A percentile compares a stretch with the other conserved stretches of the same genome.
These are phyloP conservation scores for Thelonectria blattea DNA, from an alignment of 2,329 filamentous ascomycete species.

Conservation along the genomic window DNA sequence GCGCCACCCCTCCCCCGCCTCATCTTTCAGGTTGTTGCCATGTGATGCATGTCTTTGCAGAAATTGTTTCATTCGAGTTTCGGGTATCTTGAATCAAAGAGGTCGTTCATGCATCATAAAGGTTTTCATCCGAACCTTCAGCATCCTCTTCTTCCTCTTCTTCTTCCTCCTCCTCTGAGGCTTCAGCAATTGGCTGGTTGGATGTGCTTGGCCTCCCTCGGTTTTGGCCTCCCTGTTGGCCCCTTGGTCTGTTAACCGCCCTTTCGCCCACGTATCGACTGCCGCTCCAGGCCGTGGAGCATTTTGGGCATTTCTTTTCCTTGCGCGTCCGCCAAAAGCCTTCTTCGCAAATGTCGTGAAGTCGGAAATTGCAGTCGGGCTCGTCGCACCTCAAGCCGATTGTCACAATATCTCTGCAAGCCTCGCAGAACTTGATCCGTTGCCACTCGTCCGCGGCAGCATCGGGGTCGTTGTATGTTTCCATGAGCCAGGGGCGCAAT, in stretches of 20 bases:
- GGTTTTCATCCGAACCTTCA: conserved; percentile 23
- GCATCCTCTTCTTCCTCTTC: conserved; percentile 39
- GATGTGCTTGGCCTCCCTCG: conserved; percentile 43
- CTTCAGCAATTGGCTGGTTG: conserved; percentile 43
- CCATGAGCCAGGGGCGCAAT: conserved; percentile 81
- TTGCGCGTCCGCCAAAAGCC: conserved; percentile 74
- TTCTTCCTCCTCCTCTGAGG: conserved; percentile 36
- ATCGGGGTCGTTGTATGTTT: conserved; percentile 83
- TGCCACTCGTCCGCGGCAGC: conserved; percentile 67
- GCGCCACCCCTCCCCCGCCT: conserved; percentile 21
- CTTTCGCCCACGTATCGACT: conserved; percentile 61
- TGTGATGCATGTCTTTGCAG: conserved; percentile 27
- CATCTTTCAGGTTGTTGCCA: conserved; percentile 4
- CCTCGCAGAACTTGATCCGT: conserved; percentile 84
- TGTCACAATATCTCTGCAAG: conserved; percentile 89
- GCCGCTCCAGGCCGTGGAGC: conserved; percentile 57
- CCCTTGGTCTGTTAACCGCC: conserved; percentile 60
- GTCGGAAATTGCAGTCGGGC: conserved; percentile 68
- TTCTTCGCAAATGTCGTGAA: conserved; percentile 79
- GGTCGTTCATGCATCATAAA: conserved; percentile 24
- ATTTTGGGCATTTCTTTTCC: conserved; percentile 69
- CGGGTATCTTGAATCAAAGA: conserved; percentile 33
- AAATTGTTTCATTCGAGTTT: conserved; percentile 15
- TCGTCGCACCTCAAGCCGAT: conserved; percentile 78
- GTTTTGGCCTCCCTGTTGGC: conserved; percentile 53